Evolutionary conservation across 257 asterid species (phyloP), one percentile per base, ranked within the genome.

Genomic region (Gynochthodes officinalis): DNA sequence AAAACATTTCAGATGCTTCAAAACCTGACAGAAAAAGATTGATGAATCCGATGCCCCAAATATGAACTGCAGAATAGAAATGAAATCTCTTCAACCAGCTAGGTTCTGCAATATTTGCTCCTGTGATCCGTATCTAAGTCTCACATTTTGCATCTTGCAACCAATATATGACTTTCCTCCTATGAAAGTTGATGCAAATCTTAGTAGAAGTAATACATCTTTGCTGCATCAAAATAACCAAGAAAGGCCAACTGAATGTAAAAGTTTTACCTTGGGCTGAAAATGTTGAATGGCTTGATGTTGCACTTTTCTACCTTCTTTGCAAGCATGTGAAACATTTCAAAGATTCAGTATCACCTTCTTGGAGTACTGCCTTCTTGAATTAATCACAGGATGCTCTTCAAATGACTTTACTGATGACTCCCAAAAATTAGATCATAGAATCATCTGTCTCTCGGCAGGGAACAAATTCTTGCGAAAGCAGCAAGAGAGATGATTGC

Each of bases 401-500:
- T 15, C 7, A 33, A 19, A 14, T 21, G 23, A 1, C 55, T 19
- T 72, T 58, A 19, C 5, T 19, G 14, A 53, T 52, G 67, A 40
- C 8, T 25, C 40, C 50, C 37, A 1, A 16, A 5, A n/a, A 49
- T 37, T 75, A 60, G 33, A 60, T 21, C 65, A 73, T 70, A 58
- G 81, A 78, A 53, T 77, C 79, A 57, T 68, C 68, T 25, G 70
- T 68, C n/a, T 77, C 81, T 73, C 72, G 53, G 78, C 77, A 55
- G 21, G 88, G 70, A 66, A 21, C 55, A 54, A 70, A 76, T 76
- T 70, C 76, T 75, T 85, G 88, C 55, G 91, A 81, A 73, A 92
- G 80, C 78, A 92, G 81, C 65, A 88, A 78, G 73, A 93, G 77
- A 6, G 97, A 86, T 27, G 97, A 85, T 57, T 72, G 79, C 98